Base-by-base conservation (phyloP, 2,329 filamentous ascomycete species). In the Diaporthe caulivora region DNA sequence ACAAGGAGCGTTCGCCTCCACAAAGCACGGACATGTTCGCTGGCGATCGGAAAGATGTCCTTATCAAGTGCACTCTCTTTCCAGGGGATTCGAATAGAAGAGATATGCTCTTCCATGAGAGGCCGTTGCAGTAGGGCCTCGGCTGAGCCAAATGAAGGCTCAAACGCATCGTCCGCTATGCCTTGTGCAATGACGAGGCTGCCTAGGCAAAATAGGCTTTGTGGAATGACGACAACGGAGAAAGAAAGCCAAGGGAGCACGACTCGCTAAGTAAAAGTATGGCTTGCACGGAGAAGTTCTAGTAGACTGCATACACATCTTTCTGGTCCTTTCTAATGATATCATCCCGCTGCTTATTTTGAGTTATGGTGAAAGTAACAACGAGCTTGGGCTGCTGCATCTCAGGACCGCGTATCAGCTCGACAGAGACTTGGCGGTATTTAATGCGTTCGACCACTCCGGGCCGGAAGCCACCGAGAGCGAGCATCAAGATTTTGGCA, bases 381-480 rank as follows among this genome's bases (percentile, higher is more conserved):
- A 69, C 65, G 15, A 55, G 65, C 6, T 24, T 54, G 7, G 21
- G 54, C n/a, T 57, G 6, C 18, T 37, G 11, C 26, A 21, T 31
- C 18, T 9, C 13, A 31, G 65, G 49, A 49, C 34, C 3, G 29
- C 26, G 53, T 29, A 70, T 13, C 21, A 58, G 11, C 7, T 70
- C 17, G 13, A 70, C 15, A 37, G 24, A 18, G n/a, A 70, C 53
- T 4, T 58, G 21, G 13, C 54, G 34, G 49, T 70, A 70, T 26
- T 49, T 49, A 24, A 70, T n/a, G n/a, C 58, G 24, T 40, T 47
- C 42, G 2, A 70, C 51, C 13, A 58, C 37, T 26, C 67, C 67
- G 10, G 67, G 67, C 34, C 67, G 67, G 10, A 49, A 70, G 40
- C 67, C 67, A 47, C n/a, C 54, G 1, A 70, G 10, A 11, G 58